Base-by-base conservation (phyloP, 768 basidiomycete species). In the Asterophora parasitica region DNA sequence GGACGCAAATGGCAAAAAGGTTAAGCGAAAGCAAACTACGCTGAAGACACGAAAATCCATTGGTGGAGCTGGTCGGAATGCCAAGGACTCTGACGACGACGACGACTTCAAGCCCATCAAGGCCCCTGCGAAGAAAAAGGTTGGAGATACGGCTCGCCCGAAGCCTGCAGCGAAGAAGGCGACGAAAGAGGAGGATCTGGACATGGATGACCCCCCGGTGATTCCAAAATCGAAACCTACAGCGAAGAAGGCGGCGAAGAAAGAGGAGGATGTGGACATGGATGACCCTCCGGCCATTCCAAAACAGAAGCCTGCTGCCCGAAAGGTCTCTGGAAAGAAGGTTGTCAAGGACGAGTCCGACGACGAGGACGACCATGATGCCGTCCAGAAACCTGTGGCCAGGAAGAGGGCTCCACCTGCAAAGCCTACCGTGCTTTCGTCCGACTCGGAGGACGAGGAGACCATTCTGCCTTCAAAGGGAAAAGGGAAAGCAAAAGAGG, bases 101-200 rank as follows among this genome's bases (percentile, higher is more conserved):
- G 73, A 76, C 36, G 73, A 77, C 42, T 78, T 77, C 51, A 67
- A 69, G 54, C 73, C 74, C 19, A 68, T 74, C 57, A 75, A 76
- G 55, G 70, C 72, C 4, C 55, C 65, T 12, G 61, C 59, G 38
- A 75, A 72, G 54, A 72, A 71, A 44, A 77, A 75, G 49, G 59
- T 63, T 16, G 64, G 50, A 41, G 54, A 58, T 35, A 44, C 59
- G 15, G 61, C 57, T 34, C 62, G 65, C 1, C 48, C 55, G 2
- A 70, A 62, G 59, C 55, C 64, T 15, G 49, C 61, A 1, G 50
- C 47, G 11, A 65, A 55, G 54, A 63, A 63, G 53, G n/a, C 30
- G 11, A 58, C 9, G 44, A n/a, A n/a, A n/a, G 53, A 58, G 23
- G 53, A 58, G 13, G 65, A 66, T 32, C 54, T 54, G 23, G 59